Conservation (phyloP, 2,329 filamentous ascomycete species). For the Iodosphaeria phyllophila region DNA sequence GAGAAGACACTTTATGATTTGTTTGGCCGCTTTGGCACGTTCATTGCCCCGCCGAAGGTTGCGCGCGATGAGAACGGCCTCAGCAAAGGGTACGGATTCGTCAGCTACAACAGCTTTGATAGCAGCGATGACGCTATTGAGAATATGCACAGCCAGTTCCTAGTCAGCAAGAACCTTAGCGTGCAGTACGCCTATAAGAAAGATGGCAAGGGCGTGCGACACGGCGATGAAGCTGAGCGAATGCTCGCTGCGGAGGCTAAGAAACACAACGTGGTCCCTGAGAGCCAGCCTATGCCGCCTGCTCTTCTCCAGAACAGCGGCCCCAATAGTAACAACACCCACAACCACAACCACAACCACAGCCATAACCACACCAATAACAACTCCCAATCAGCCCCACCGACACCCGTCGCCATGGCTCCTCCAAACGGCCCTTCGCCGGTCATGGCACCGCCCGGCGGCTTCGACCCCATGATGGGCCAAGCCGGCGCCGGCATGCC, state of each 20-base stretch:
- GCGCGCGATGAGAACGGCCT: conserved; percentile 76
- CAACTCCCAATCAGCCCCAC: too few species aligned
- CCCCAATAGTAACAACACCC: too few species aligned
- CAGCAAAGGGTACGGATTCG: conserved; percentile 91
- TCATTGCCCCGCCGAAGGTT: conserved; percentile 75
- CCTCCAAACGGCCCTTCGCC: conserved; percentile 8
- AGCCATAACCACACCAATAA: too few species aligned
- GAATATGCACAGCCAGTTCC: conserved; percentile 89
- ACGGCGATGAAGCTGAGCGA: conserved; percentile 85
- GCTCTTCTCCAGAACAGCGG: conserved; percentile 38
- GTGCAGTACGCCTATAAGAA: conserved; percentile 99
- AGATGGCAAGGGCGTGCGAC: conserved; percentile 89
- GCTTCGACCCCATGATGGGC: conserved; percentile 6
- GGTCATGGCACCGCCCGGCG: conserved; percentile 10
- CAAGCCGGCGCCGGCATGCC: conserved; percentile 14
- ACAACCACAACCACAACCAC: too few species aligned
- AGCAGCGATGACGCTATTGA: conserved; percentile 78
- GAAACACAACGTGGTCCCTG: conserved; percentile 79
- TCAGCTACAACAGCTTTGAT: conserved; percentile 85
- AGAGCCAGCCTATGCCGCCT: conserved; percentile 56
- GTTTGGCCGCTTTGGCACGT: conserved; percentile 77
- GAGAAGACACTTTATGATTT: conserved; percentile 92
- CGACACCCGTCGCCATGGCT: conserved; percentile 9
- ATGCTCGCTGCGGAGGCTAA: conserved; percentile 83
- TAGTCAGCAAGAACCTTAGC: conserved; percentile 90